Evolutionary conservation across 129 eudicot species (phyloP).

Genomic region (Chrysanthemum lavandulifolium): DNA sequence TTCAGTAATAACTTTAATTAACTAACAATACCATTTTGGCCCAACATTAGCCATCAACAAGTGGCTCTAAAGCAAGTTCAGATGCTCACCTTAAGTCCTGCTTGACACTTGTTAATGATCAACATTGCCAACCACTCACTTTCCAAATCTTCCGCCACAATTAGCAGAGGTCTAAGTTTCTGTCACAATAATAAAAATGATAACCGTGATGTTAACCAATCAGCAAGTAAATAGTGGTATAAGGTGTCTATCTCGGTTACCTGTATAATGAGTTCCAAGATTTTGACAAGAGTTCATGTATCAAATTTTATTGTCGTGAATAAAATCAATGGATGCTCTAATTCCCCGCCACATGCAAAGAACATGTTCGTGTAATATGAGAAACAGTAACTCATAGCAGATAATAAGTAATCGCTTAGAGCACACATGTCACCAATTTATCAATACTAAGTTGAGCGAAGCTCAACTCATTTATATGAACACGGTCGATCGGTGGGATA

Average conservation of each 20-base stretch:
- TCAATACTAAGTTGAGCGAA: not conserved
- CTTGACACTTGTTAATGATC: too few species aligned
- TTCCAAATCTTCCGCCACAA: conserved; percentile 95
- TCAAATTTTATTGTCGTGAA: conserved; percentile 87
- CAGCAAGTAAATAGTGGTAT: not conserved
- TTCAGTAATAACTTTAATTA: too few species aligned
- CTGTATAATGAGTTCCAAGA: conserved; percentile 85
- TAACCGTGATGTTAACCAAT: not conserved
- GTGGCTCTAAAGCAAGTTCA: too few species aligned
- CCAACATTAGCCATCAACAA: too few species aligned
- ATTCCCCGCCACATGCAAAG: conserved; percentile 69
- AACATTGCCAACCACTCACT: conserved; percentile 81
- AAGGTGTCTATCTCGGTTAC: conserved; percentile 31
- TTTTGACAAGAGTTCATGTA: conserved; percentile 58
- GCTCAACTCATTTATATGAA: not conserved
- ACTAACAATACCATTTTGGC: too few species aligned
- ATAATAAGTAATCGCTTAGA: not conserved
- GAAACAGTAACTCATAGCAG: conserved; percentile 17
- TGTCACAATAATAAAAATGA: conserved; percentile 24
- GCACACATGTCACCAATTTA: not conserved
- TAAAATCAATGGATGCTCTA: conserved; percentile 89
- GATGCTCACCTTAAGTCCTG: too few species aligned
- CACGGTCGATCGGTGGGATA: not conserved
- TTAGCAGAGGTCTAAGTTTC: conserved; percentile 72
- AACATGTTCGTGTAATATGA: conserved; percentile 22